Evolutionary conservation across 352 stramenopile species (phyloP).

Genomic region (Blastocystis sp.): DNA sequence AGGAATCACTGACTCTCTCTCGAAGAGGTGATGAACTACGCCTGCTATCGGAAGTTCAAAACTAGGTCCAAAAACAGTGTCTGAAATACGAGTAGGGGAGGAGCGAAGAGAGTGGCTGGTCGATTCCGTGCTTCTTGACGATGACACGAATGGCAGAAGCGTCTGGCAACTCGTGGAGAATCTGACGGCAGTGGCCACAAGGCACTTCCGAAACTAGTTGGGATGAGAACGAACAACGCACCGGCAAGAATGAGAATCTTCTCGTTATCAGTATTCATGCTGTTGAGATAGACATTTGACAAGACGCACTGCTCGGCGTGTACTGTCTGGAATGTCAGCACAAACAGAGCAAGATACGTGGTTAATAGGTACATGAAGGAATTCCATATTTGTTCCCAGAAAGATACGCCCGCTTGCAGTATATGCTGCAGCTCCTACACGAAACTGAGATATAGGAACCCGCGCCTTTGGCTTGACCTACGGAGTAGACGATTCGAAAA

Average conservation of each 20-base stretch:
- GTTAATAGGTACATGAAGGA: slow-evolving; percentile 17
- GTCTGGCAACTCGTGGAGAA: slow-evolving; percentile 26
- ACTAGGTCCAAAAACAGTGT: background rate
- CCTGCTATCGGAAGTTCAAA: slow-evolving; percentile 57
- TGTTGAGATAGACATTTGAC: slow-evolving; percentile 44
- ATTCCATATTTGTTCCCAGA: slow-evolving; percentile 55
- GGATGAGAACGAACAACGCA: background rate
- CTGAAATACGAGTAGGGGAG: slow-evolving; percentile 36
- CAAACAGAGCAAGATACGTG: background rate
- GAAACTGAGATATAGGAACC: slow-evolving; percentile 46
- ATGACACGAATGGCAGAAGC: slow-evolving; percentile 3
- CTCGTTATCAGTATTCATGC: background rate
- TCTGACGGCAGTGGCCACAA: slow-evolving; percentile 53
- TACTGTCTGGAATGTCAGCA: background rate
- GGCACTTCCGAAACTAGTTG: slow-evolving; percentile 47
- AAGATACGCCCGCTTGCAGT: slow-evolving; percentile 40
- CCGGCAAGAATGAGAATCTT: slow-evolving; percentile 18
- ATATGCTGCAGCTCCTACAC: slow-evolving; percentile 40
- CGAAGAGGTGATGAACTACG: slow-evolving; percentile 43
- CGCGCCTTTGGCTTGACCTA: slow-evolving; percentile 1
- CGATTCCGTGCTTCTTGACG: slow-evolving; percentile 28
- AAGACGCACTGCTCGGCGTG: slow-evolving; percentile 54
- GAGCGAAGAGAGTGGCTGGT: background rate
- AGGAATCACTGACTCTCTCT: background rate
- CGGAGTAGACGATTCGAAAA: background rate